Conservation (phyloP, 768 basidiomycete genomes). For the Collybiopsis luxurians region DNA sequence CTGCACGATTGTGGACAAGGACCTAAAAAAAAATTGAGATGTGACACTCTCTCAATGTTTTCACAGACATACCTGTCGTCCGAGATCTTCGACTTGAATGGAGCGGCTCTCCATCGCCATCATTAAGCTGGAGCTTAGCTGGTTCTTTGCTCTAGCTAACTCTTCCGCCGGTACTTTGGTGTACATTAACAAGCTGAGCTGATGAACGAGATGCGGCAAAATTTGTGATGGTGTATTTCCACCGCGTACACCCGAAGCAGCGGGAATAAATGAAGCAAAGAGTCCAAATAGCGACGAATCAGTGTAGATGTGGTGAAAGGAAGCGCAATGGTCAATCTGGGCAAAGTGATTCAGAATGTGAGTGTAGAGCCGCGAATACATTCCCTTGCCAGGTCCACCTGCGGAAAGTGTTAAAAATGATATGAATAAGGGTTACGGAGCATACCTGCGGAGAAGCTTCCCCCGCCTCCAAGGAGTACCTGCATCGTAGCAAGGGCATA, state of each 20-base stretch:
- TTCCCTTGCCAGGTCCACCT: conserved; percentile 98
- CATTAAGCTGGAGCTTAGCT: conserved; percentile 87
- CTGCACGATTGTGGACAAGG: conserved; percentile 81
- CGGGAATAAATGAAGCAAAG: conserved; percentile 80
- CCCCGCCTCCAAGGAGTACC: conserved; percentile 92
- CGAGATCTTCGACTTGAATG: conserved; percentile 86
- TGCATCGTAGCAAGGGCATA: conserved; percentile 94
- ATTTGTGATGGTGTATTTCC: conserved; percentile 70
- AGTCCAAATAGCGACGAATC: conserved; percentile 94
- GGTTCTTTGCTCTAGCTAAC: conserved; percentile 88
- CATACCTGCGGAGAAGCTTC: conserved; percentile 89
- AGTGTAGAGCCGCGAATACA: conserved; percentile 97
- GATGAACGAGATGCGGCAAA: conserved; percentile 82
- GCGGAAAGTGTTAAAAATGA: conserved; percentile 7
- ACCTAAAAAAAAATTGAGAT: conserved; percentile 40
- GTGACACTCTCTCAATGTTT: conserved; percentile 1
- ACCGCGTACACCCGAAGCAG: conserved; percentile 49
- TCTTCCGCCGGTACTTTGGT: conserved; percentile 63
- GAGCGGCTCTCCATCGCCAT: conserved; percentile 92
- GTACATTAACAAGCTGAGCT: conserved; percentile 80
- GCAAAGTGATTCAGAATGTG: conserved; percentile 94
- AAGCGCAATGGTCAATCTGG: conserved; percentile 91
- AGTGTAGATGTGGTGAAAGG: conserved; percentile 97
- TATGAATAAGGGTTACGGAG: not conserved
- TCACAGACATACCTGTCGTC: conserved; percentile 65